Evolutionary conservation across 306 rosid species (phyloP).

Genomic region (Acacia acuminata): DNA sequence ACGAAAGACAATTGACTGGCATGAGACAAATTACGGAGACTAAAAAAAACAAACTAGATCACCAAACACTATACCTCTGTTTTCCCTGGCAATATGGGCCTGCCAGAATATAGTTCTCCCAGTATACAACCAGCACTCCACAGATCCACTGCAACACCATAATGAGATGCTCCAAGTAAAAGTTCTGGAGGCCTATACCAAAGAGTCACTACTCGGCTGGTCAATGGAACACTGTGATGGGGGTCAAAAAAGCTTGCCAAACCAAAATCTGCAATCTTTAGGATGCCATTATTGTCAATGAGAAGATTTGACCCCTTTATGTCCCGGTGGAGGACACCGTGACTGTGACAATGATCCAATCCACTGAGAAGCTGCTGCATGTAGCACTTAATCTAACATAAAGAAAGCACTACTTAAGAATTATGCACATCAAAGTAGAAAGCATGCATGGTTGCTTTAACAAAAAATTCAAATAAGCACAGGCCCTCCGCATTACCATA

Average conservation of each 20-base stretch:
- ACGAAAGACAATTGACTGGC: neutral
- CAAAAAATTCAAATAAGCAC: conserved; percentile 6
- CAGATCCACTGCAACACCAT: conserved; percentile 90
- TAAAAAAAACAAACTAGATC: neutral
- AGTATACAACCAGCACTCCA: conserved; percentile 98
- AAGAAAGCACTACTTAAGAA: conserved; percentile 28
- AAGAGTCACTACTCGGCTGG: conserved; percentile 94
- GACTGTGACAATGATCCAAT: conserved; percentile 83
- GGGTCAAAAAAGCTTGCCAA: conserved; percentile 80
- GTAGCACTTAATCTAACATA: conserved; percentile 79
- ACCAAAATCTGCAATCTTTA: conserved; percentile 97
- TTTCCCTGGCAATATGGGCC: conserved; percentile 93
- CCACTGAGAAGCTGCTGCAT: conserved; percentile 93
- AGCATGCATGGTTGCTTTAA: conserved; percentile 12
- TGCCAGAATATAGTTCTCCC: conserved; percentile 84
- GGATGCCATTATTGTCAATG: conserved; percentile 68
- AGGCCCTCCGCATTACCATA: conserved; percentile 21
- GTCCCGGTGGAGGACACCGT: conserved; percentile 93
- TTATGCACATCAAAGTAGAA: conserved; percentile 17
- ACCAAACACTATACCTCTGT: conserved; percentile 68
- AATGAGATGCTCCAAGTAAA: conserved; percentile 83
- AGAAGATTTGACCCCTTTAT: conserved; percentile 99
- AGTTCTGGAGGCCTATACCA: conserved; percentile 99
- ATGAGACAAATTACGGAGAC: conserved; percentile 17
- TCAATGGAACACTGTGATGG: conserved; percentile 59